Base-by-base conservation (phyloP, 2,329 filamentous ascomycete genomes). In the Botrytis aclada region DNA sequence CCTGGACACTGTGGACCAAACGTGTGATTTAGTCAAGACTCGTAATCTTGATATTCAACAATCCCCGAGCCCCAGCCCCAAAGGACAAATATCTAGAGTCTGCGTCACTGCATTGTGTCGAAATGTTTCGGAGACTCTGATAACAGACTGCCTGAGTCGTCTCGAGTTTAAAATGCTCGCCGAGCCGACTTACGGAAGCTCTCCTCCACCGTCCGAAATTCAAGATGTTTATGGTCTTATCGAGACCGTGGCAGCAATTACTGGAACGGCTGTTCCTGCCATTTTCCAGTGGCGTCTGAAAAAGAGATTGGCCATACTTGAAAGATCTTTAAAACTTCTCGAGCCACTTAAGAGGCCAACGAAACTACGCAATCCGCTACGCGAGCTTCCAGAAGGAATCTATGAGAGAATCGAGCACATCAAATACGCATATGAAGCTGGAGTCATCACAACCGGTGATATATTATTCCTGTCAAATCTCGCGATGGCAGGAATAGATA, bases 61-160 rank as follows among this genome's bases (percentile, higher is more conserved):
- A n/a, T n/a, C n/a, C n/a, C n/a, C n/a, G n/a, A n/a, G n/a, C 43
- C 22, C 22, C 25, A 2, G 25, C 22, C 16, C 43, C 14, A 45
- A 56, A 54, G 41, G 6, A 25, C 3, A 2, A 16, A 20, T 54
- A 1, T 34, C 58, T 18, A 18, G 0, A 4, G 64, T 71, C 8
- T 9, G 10, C 20, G 69, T 71, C 22, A 71, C 58, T 9, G 34
- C 34, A 29, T n/a, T 71, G 8, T 71, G 69, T 18, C 69, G 69
- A 12, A 71, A 71, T 18, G 9, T 71, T 54, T 71, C 69, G 6
- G 69, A 71, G 7, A 71, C 69, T 41, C 56, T 71, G 9, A 71
- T 71, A 54, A 71, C 69, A 10, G 43, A 71, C 20, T 71, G 69
- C n/a, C 41, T 71, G 34, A 34, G 69, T 6, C 69, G 58, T 41